Evolutionary conservation across 2,329 filamentous ascomycete genomes (phyloP), one percentile per base, ranked within the genome.

Genomic region (Cytospora mali): DNA sequence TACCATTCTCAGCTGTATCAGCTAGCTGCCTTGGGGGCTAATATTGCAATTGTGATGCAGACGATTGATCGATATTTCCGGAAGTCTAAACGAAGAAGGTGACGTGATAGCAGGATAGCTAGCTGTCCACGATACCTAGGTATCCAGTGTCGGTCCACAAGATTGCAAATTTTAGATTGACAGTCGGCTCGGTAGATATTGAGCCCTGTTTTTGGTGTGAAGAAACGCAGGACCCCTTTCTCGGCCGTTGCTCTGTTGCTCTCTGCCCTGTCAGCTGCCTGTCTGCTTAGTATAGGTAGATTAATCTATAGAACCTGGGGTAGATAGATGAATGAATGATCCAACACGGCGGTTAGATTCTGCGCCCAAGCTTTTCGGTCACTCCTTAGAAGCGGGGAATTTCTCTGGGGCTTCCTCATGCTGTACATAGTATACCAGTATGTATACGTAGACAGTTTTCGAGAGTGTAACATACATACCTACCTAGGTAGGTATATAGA

Each of bases 21-120:
- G n/a, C n/a, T n/a, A 39, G 14, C 29, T 31, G 29, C n/a, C 16
- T 18, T 39, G 35, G 2, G 16, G 33, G 33, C 33, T 35, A 14
- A 35, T 35, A 35, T 35, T 35, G 33, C 11, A 16, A 14, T 35
- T 35, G 9, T 39, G 35, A 39, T 39, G 35, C n/a, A n/a, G n/a
- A n/a, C n/a, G n/a, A 39, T 39, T n/a, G 23, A n/a, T 21, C 42
- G 66, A 67, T 68, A 70, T 69, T 23, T 58, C 23, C 56, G 29
- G 23, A 46, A 31, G 23, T 27, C 28, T 48, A 25, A 27, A 33
- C 16, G 53, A 49, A 64, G n/a, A 59, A 52, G 53, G 60, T 64
- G 58, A 60, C 56, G 13, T 57, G 23, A 29, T 29, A 16, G n/a
- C n/a, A n/a, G n/a, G n/a, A n/a, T n/a, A n/a, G n/a, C n/a, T n/a